phyloP scores from a whole-genome alignment of 2,329 filamentous ascomycete species.

The Paraconiothyrium brasiliense region DNA sequence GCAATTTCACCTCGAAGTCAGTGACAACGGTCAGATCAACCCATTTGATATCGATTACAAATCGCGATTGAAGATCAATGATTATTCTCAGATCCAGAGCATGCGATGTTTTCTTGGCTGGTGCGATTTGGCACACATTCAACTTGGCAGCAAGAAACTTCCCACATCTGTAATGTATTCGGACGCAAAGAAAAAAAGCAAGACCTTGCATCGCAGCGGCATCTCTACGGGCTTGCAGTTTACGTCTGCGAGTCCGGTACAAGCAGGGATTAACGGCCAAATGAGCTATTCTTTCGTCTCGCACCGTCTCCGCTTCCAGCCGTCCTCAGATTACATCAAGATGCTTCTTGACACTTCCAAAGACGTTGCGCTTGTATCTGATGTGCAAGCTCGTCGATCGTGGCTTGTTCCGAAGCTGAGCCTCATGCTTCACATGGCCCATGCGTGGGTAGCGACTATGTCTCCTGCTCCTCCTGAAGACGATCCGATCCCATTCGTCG shows the following conservation, averaged over 20 bases:
- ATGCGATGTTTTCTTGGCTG: constrained; percentile 11
- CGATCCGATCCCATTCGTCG: constrained; percentile 2
- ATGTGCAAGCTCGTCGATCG: neutral
- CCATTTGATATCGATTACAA: neutral
- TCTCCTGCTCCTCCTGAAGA: neutral
- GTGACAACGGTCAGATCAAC: constrained; percentile 5
- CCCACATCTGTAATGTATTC: constrained; percentile 6
- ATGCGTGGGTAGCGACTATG: neutral
- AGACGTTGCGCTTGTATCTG: neutral
- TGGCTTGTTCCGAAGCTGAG: constrained; percentile 15
- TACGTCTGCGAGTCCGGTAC: neutral
- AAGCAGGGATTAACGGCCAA: neutral
- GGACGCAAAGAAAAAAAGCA: neutral
- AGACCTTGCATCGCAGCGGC: neutral
- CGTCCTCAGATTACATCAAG: constrained; percentile 1
- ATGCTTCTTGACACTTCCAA: constrained; percentile 6
- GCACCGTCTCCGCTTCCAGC: constrained; percentile 2
- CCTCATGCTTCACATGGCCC: constrained; percentile 9
- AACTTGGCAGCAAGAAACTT: neutral
- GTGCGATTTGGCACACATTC: constrained; percentile 8
- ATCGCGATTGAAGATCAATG: neutral
- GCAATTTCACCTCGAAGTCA: constrained; percentile 3
- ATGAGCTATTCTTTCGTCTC: neutral
- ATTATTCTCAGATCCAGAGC: neutral
- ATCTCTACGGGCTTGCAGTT: neutral